phyloP scores from a whole-genome alignment of 2,329 filamentous ascomycete species.

The Capronia americana region DNA sequence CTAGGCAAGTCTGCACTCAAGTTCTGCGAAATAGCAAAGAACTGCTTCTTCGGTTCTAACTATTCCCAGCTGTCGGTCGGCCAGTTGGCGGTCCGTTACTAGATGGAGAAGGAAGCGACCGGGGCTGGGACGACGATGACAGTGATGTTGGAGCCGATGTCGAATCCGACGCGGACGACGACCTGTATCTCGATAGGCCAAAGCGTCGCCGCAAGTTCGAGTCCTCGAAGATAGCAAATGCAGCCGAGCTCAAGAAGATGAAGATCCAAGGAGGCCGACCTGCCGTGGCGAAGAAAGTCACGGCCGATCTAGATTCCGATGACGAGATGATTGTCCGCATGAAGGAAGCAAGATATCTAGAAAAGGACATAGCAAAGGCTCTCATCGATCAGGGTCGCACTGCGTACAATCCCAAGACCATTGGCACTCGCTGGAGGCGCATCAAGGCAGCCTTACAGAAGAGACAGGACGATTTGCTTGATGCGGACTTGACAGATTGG shows the following conservation, averaged over 20 bases:
- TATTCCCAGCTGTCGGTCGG: constrained; percentile 10
- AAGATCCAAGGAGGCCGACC: constrained; percentile 51
- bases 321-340: constrained; percentile 50
- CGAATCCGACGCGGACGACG: constrained; percentile 30
- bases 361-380: constrained; percentile 53
- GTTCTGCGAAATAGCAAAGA: background rate
- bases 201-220: constrained; percentile 29
- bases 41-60: constrained; percentile 1
- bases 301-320: constrained; percentile 54
- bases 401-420: constrained; percentile 55
- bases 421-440: constrained; percentile 56
- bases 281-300: constrained; percentile 52
- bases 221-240: constrained; percentile 18
- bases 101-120: constrained; percentile 11
- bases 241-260: constrained; percentile 54
- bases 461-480: constrained; percentile 53
- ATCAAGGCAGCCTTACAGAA: constrained; percentile 52
- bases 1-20: constrained; percentile 25
- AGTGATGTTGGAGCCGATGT: constrained; percentile 27
- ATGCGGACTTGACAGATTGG: constrained; percentile 58
- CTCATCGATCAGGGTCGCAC: constrained; percentile 52
- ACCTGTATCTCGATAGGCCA: constrained; percentile 19
- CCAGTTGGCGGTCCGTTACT: constrained; percentile 29
- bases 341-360: constrained; percentile 45
- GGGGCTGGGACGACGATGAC: constrained; percentile 34